Conservation (phyloP, 768 basidiomycete genomes). For the Agaricus bisporus region DNA sequence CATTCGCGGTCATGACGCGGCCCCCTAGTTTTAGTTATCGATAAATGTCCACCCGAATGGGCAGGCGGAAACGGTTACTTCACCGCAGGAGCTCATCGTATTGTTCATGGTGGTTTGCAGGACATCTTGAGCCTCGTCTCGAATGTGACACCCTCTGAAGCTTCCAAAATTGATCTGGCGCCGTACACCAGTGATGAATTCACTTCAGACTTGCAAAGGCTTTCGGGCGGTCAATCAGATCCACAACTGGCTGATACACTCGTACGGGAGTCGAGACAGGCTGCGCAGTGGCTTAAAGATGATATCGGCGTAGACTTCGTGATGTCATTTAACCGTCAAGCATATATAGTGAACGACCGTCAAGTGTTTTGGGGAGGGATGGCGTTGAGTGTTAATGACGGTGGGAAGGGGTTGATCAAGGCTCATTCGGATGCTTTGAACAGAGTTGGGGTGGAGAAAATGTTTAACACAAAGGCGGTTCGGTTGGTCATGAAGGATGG, state of each 20-base stretch:
- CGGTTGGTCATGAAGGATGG: constrained; percentile 31
- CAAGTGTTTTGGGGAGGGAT: constrained; percentile 71
- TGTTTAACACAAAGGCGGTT: constrained; percentile 49
- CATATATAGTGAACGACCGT: constrained; percentile 55
- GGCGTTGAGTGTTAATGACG: constrained; percentile 53
- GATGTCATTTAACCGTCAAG: constrained; percentile 60
- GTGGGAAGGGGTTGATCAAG: constrained; percentile 61
- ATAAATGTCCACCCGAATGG: constrained; percentile 62
- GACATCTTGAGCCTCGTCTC: constrained; percentile 53
- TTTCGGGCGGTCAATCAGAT: constrained; percentile 46
- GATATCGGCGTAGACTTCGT: constrained; percentile 46
- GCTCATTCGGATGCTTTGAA: constrained; percentile 46
- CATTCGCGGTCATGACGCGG: neutral
- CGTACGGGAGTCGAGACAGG: constrained; percentile 49
- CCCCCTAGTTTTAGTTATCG: constrained; percentile 47
- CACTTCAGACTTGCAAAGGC: constrained; percentile 52
- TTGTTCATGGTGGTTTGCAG: constrained; percentile 51
- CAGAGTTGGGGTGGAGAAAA: constrained; percentile 44
- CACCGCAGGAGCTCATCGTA: constrained; percentile 65
- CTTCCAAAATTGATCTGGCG: constrained; percentile 44
- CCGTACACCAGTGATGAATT: constrained; percentile 54
- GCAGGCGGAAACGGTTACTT: constrained; percentile 69
- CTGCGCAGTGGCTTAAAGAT: constrained; percentile 51
- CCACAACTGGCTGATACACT: constrained; percentile 41
- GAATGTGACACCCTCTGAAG: constrained; percentile 15